Evolutionary conservation across 2,329 filamentous ascomycete species (phyloP).

Genomic region (Ceratocystis lukuohia): DNA sequence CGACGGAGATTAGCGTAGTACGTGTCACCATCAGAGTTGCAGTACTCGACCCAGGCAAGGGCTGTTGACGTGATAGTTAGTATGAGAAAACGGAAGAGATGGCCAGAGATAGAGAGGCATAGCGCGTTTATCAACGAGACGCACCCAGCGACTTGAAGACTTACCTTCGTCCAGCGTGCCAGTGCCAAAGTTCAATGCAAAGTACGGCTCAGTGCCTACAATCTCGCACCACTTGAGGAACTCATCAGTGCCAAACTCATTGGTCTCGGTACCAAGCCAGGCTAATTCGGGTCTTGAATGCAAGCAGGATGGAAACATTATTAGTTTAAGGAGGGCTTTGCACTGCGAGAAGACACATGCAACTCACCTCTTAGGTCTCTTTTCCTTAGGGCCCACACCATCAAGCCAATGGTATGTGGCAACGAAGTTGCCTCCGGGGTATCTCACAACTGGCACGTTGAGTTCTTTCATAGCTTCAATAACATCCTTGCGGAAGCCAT

Average conservation of each 20-base stretch:
- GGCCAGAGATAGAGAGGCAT: neutral
- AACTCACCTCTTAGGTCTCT: slow-evolving; percentile 40
- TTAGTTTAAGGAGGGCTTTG: neutral
- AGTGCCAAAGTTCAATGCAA: slow-evolving; percentile 71
- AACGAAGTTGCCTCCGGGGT: slow-evolving; percentile 73
- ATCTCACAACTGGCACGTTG: slow-evolving; percentile 62
- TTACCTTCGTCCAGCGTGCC: slow-evolving; percentile 37
- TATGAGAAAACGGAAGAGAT: neutral
- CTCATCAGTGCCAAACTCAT: slow-evolving; percentile 74
- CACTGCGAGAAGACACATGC: neutral
- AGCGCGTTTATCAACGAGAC: neutral
- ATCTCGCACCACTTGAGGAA: slow-evolving; percentile 70
- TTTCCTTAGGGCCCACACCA: slow-evolving; percentile 59
- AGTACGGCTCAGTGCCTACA: slow-evolving; percentile 63
- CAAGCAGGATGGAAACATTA: neutral
- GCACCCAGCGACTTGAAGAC: neutral
- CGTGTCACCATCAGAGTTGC: slow-evolving; percentile 63
- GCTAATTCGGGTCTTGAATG: slow-evolving; percentile 55
- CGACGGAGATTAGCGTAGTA: slow-evolving; percentile 71
- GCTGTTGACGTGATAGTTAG: slow-evolving; percentile 24
- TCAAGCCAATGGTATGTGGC: slow-evolving; percentile 81
- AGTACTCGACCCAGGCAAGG: slow-evolving; percentile 74
- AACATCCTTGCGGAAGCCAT: slow-evolving; percentile 69
- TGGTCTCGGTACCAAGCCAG: slow-evolving; percentile 64
- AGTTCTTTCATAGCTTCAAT: slow-evolving; percentile 60